Base-by-base conservation (phyloP, 108 stramenopile species). In the Nitzschia sp. region DNA sequence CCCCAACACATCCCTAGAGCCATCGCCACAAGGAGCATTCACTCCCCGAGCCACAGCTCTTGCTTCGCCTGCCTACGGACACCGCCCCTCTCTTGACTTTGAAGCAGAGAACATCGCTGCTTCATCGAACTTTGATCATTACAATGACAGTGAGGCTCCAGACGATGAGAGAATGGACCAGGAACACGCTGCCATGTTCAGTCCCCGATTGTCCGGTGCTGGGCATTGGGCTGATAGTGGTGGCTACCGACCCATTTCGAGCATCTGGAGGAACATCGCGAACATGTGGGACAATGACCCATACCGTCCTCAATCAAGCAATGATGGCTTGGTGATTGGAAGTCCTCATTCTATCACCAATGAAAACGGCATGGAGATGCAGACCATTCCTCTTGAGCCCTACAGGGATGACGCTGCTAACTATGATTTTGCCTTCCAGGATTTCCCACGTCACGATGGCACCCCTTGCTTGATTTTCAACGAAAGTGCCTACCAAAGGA, bases 401-500 rank as follows among this genome's bases (percentile, higher is more conserved):
- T 48, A 58, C 8, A 12, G 15, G 19, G 57, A 58, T 40, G 43
- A 41, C 14, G 69, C 79, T 10, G 57, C 41, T 0, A 67, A 70
- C 42, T 79, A 85, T 29, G 61, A 76, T 15, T 81, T 84, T 59
- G 76, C 80, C 5, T 87, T 82, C 57, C 42, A 65, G 42, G 86
- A 87, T 57, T 87, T 87, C 72, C 86, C 86, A 14, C 63, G 86
- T 15, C 73, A 72, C 22, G 86, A 87, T 68, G 86, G 86, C 5
- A 83, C 86, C 43, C 86, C 86, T 14, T 87, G 83, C 63, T 56
- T 87, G 25, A 87, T 87, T 34, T 81, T 80, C 64, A 63, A 76
- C 50, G 66, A 74, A 12, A 51, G 56, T 40, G 21, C 40, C 7
- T 15, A 54, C 39, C 24, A 59, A 59, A 1, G 19, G 24, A 14